These are phyloP conservation scores for Wickerhamomyces mucosus DNA, from an alignment of 805 yeast genomes.

Conservation along the genomic window DNA sequence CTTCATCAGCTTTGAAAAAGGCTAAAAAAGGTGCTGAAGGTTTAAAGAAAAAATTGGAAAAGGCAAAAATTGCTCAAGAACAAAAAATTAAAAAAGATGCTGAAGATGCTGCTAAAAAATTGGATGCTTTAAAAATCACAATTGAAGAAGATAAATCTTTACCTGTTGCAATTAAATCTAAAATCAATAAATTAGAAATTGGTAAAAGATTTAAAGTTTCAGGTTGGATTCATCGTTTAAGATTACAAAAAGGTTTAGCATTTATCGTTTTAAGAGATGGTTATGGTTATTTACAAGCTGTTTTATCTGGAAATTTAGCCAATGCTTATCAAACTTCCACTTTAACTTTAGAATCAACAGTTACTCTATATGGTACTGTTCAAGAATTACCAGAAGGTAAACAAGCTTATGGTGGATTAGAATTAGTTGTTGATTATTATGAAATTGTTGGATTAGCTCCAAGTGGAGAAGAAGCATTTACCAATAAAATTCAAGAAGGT, in stretches of 20 bases:
- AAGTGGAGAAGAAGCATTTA: conserved; percentile 87
- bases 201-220: conserved; percentile 67
- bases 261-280: conserved; percentile 95
- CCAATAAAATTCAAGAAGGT: conserved; percentile 88
- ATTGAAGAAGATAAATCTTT: conserved; percentile 67
- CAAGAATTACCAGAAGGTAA: conserved; percentile 90
- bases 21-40: conserved; percentile 96
- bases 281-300: conserved; percentile 81
- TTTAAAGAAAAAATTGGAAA: conserved; percentile 57
- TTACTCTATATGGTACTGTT: conserved; percentile 71
- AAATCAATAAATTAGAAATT: conserved; percentile 41
- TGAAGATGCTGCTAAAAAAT: conserved; percentile 62
- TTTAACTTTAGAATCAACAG: conserved; percentile 82
- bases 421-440: conserved; percentile 83
- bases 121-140: conserved; percentile 71
- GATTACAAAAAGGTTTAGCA: conserved; percentile 86
- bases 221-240: conserved; percentile 96
- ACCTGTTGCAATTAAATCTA: conserved; percentile 59
- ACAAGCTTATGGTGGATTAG: conserved; percentile 96
- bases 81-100: conserved; percentile 47
- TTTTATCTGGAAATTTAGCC: conserved; percentile 85
- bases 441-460: conserved; percentile 91
- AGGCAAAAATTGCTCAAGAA: conserved; percentile 44
- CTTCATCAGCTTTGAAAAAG: conserved; percentile 88
- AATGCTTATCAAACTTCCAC: conserved; percentile 77